Base-by-base conservation (phyloP, 352 stramenopile genomes). In the Phytophthora pinifolia region DNA sequence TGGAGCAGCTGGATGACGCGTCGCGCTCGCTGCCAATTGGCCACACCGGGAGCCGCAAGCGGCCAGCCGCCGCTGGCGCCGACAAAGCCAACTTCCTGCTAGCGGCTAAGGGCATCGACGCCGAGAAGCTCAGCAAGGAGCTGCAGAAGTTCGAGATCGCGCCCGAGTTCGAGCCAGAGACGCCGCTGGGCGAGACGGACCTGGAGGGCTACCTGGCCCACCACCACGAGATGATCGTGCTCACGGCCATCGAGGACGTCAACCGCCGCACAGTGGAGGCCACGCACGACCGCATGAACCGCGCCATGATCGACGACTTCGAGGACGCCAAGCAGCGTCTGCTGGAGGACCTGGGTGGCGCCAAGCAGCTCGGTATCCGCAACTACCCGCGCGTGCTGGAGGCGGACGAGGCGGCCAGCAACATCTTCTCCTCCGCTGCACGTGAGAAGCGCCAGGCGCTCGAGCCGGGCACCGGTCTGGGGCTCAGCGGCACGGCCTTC, bases 201-300 rank as follows among this genome's bases (percentile, higher is more conserved):
- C 76, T 96, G 29, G 84, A 96, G 47, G 83, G 81, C 4, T 96
- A 94, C 67, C 60, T 96, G 43, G 83, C 79, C 36, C 86, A 96
- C 61, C 88, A 96, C 67, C 88, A 96, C 67, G 88, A 96, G 59
- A 95, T 95, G 83, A 94, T 96, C 63, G 77, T 96, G 33, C 65
- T 96, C 27, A 94, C 84, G n/a, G 83, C 88, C 43, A 92, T 96
- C 32, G 86, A 96, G 50, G 85, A 96, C 51, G 82, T 89, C 13
- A 89, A 84, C 53, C 81, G 73, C 43, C 83, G 74, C 64, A 93
- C 79, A 12, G 83, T 91, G 42, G 77, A 89, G 38, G 72, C 79
- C 14, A 91, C 80, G 4, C 84, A 94, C 50, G 82, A 94, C 46
- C 76, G 75, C 43, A 92, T 91, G 77, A 91, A 92, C 66, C 78